Conservation (phyloP, 345 rosid species). For the Eucalyptus sp. region DNA sequence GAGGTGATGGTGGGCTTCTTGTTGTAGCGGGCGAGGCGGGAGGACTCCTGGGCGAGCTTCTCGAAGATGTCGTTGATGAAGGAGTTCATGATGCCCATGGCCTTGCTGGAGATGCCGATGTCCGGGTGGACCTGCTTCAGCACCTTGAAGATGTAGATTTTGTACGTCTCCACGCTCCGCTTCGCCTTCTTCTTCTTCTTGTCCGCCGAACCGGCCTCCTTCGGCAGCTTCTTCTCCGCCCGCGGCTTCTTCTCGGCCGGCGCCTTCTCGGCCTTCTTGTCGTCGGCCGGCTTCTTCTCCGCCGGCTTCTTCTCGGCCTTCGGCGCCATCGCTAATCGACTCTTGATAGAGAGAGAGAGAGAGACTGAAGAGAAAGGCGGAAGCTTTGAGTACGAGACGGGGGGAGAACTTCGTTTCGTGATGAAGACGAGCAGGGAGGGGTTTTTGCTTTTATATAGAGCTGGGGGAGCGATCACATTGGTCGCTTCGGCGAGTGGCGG, state of each 20-base stretch:
- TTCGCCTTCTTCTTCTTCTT: constrained; percentile 21
- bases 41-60: constrained; percentile 23
- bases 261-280: constrained; percentile 15
- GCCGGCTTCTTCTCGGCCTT: constrained; percentile 15
- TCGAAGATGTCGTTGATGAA: constrained; percentile 30
- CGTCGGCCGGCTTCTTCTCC: constrained; percentile 3
- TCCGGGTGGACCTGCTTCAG: constrained; percentile 28
- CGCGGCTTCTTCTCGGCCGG: constrained; percentile 23
- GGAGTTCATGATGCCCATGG: constrained; percentile 5
- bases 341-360: not conserved
- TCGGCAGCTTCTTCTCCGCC: constrained; percentile 18
- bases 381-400: not conserved
- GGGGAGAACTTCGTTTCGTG: not conserved
- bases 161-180: constrained; percentile 28
- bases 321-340: constrained; percentile 8
- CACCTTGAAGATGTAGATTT: constrained; percentile 32
- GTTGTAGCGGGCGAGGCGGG: constrained; percentile 14
- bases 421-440: not conserved
- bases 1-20: constrained; percentile 32
- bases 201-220: constrained; percentile 5
- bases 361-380: not conserved
- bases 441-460: not conserved
- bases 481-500: not conserved
- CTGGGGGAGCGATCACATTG: not conserved
- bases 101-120: constrained; percentile 28